A percentile compares a stretch with the other conserved stretches of the same genome.
These are phyloP conservation scores for Torulaspora pretoriensis DNA, from an alignment of 1,139 yeast genomes.

Conservation along the genomic window DNA sequence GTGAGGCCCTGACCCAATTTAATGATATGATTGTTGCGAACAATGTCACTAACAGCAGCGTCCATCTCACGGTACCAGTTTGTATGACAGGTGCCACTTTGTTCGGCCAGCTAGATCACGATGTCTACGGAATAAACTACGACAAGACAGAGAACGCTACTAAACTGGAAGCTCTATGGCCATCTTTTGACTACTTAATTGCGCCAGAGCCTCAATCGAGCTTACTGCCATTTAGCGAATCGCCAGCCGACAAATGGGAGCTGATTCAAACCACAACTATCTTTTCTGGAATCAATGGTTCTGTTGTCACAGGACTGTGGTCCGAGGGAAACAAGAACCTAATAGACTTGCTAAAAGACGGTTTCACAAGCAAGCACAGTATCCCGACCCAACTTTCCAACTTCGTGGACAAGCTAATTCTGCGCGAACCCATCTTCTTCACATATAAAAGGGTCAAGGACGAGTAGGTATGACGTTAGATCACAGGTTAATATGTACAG, in stretches of 20 bases:
- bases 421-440: constrained; percentile 29
- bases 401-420: constrained; percentile 24
- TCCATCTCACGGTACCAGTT: constrained; percentile 75
- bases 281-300: constrained; percentile 38
- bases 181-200: constrained; percentile 55
- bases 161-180: constrained; percentile 46
- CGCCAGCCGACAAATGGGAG: constrained; percentile 40
- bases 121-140: constrained; percentile 45
- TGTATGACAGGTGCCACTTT: constrained; percentile 86
- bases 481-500: constrained; percentile 11
- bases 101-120: constrained; percentile 53
- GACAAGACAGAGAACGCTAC: constrained; percentile 65
- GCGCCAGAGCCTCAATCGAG: constrained; percentile 40
- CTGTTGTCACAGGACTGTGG: constrained; percentile 18
- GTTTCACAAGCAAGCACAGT: constrained; percentile 13
- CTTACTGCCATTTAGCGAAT: constrained; percentile 21
- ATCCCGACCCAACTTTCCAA: constrained; percentile 11
- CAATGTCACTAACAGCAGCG: constrained; percentile 34
- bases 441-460: constrained; percentile 34
- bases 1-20: constrained; percentile 57
- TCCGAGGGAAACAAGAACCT: constrained; percentile 19
- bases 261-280: constrained; percentile 38
- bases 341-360: constrained; percentile 16
- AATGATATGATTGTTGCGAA: constrained; percentile 43
- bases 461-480: background rate